Percentiles rank a stretch among this genome's conserved stretches.
Evolutionary conservation across 1,284 basidiomycete species (phyloP).

Genomic region (Heterobasidion occidentale): DNA sequence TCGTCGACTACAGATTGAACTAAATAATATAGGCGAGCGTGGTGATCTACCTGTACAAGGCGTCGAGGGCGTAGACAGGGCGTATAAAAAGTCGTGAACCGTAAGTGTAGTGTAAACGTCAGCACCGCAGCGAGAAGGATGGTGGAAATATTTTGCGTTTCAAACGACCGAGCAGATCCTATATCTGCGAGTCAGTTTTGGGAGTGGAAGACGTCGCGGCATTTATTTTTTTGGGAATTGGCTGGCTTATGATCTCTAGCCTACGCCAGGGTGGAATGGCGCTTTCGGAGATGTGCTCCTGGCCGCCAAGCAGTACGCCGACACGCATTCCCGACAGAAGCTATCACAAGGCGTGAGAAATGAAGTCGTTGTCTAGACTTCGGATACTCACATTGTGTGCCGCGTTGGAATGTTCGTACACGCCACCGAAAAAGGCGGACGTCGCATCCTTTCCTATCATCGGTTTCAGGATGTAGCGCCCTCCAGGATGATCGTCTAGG

Average conservation of each 20-base stretch:
- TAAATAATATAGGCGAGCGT: background rate
- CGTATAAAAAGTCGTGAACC: too few species aligned
- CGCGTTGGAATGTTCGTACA: conserved; percentile 80
- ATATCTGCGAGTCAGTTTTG: too few species aligned
- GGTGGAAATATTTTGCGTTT: too few species aligned
- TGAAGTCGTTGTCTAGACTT: background rate
- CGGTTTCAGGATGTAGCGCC: conserved; percentile 49
- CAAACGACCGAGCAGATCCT: too few species aligned
- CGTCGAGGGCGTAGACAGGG: too few species aligned
- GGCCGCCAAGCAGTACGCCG: conserved; percentile 69
- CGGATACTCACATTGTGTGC: conserved; percentile 61
- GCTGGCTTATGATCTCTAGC: background rate
- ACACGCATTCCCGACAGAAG: conserved; percentile 80
- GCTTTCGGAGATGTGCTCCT: conserved; percentile 29
- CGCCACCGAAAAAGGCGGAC: conserved; percentile 76
- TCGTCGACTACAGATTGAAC: background rate
- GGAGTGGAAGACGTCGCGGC: too few species aligned
- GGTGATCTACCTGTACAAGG: too few species aligned
- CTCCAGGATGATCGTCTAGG: conserved; percentile 78
- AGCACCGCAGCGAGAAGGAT: too few species aligned
- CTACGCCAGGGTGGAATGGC: conserved; percentile 4
- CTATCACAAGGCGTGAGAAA: conserved; percentile 24
- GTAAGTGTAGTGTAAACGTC: too few species aligned
- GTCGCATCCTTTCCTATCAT: conserved; percentile 80
- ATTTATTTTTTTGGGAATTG: background rate